phyloP scores from a whole-genome alignment of 495 filamentous ascomycete genomes.

The Aspergillus ostianus region DNA sequence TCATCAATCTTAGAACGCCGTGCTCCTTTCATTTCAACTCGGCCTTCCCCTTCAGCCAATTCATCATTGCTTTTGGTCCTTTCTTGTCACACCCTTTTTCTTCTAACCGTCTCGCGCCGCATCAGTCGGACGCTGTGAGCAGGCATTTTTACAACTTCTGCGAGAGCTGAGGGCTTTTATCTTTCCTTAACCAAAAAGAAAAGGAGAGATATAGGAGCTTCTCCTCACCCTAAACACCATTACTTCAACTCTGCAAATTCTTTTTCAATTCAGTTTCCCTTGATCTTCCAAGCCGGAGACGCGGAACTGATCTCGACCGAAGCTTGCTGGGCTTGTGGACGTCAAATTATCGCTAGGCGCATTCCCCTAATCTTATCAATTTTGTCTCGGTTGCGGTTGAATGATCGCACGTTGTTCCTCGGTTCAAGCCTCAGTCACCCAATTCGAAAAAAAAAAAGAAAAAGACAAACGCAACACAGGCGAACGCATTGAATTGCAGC shows the following conservation, averaged over 20 bases:
- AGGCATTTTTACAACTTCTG: slow-evolving; percentile 31
- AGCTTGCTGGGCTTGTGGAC: slow-evolving; percentile 37
- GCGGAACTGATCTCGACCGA: slow-evolving; percentile 17
- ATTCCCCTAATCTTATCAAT: slow-evolving; percentile 4
- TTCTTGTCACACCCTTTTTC: slow-evolving; percentile 18
- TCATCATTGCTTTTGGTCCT: slow-evolving; percentile 13
- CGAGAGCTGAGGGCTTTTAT: background rate
- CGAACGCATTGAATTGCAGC: background rate
- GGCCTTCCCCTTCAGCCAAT: slow-evolving; percentile 12
- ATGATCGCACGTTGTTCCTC: background rate
- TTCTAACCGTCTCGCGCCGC: slow-evolving; percentile 34
- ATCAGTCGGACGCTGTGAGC: slow-evolving; percentile 44
- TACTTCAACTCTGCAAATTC: slow-evolving; percentile 22
- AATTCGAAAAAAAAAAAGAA: slow-evolving; percentile 1
- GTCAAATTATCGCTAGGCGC: slow-evolving; percentile 17
- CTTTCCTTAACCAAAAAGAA: slow-evolving; percentile 13
- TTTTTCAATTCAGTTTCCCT: slow-evolving; percentile 16
- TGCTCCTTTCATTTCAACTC: slow-evolving; percentile 18
- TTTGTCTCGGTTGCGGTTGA: background rate
- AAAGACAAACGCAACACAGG: background rate
- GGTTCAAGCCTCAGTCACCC: background rate
- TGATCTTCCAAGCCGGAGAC: slow-evolving; percentile 15
- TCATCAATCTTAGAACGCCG: slow-evolving; percentile 21
- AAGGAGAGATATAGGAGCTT: slow-evolving; percentile 20
- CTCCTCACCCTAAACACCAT: background rate